phyloP scores from a whole-genome alignment of 1,284 basidiomycete genomes.

The Marasmius sp. region DNA sequence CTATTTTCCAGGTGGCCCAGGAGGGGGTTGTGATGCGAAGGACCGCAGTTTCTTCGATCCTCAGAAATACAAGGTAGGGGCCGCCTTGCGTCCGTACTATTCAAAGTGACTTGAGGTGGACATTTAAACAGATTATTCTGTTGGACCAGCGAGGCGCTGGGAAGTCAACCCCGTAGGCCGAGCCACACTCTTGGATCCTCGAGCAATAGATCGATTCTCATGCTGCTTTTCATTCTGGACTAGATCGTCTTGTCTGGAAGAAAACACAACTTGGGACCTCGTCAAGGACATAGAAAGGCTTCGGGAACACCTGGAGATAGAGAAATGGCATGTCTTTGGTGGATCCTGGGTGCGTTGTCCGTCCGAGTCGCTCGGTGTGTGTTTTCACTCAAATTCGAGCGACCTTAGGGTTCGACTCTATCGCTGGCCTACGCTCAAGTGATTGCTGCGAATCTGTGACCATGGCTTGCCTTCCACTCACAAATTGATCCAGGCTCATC shows the following conservation, averaged over 20 bases:
- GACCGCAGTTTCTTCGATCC: constrained; percentile 86
- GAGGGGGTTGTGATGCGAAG: constrained; percentile 61
- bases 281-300: constrained; percentile 89
- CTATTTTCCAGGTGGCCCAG: constrained; percentile 60
- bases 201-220: neutral
- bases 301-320: constrained; percentile 68
- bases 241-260: constrained; percentile 73
- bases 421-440: constrained; percentile 87
- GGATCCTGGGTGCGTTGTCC: constrained; percentile 74
- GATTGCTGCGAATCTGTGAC: neutral
- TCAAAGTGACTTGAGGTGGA: neutral
- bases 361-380: neutral
- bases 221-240: neutral
- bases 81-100: neutral
- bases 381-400: neutral
- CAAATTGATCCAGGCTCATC: constrained; percentile 57
- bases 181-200: neutral
- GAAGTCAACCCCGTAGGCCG: constrained; percentile 75
- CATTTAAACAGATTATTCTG: constrained; percentile 58
- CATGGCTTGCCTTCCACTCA: constrained; percentile 4
- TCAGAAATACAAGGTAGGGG: constrained; percentile 70
- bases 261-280: constrained; percentile 95
- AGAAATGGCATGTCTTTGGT: constrained; percentile 93
- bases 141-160: constrained; percentile 88
- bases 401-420: constrained; percentile 81